Evolutionary conservation across 2,329 filamentous ascomycete genomes (phyloP), one percentile per base, ranked within the genome.

Genomic region (Colletotrichum tropicicola): DNA sequence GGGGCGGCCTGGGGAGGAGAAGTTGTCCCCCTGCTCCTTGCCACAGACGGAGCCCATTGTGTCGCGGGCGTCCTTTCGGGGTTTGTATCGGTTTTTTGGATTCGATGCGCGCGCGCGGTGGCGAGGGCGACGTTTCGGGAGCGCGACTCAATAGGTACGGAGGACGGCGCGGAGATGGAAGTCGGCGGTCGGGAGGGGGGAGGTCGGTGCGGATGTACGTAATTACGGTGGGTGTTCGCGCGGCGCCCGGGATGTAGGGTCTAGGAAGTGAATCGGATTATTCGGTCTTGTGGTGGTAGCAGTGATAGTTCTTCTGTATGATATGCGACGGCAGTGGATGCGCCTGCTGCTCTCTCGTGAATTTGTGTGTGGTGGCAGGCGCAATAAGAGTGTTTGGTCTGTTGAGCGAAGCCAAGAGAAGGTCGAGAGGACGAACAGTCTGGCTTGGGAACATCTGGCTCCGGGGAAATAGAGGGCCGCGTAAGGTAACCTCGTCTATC

Each of bases 1-100:
- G 37, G 89, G 86, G 57, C 92, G 91, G 65, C 93, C 93, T 51
- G 91, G 90, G 57, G 87, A 87, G 55, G 87, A 80, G 81, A 94
- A 96, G 77, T 87, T 83, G 71, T 92, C 89, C 68, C 87, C 80
- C 30, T 87, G 77, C 89, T 92, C 85, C 77, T 93, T 94, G 75
- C 93, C 92, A 82, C 92, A 97, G 79, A 93, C 85, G 77, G 93
- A 95, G 65, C 94, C 94, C 94, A 98, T 97, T 69, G 64, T 77
- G 32, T 35, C 32, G 32, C 32, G 13, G 6, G 32, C n/a, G 32
- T 35, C 32, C n/a, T 6, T 12, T 27, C 37, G 13, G 55, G 30
- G 30, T 28, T n/a, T 5, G 35, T 13, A 21, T 54, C 15, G n/a
- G n/a, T 17, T n/a, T n/a, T n/a, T n/a, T n/a, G n/a, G n/a, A n/a